Percentiles rank a stretch among this genome's conserved stretches.
Conservation (phyloP, 805 yeast genomes). For the Limtongia smithiae region DNA sequence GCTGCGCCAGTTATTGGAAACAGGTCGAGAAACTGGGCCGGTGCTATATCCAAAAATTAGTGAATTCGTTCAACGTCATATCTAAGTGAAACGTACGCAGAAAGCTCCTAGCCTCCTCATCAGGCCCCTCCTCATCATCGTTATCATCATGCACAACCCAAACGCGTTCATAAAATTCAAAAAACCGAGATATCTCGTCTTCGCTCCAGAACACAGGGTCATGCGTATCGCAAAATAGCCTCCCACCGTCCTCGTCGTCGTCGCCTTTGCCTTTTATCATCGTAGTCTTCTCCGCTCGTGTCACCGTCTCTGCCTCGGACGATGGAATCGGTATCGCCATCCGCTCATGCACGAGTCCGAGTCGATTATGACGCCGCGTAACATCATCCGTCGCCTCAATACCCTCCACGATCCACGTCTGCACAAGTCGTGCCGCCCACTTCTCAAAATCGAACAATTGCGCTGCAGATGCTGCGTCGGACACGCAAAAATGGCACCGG, state of each 20-base stretch:
- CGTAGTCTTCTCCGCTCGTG: not conserved
- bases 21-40: slow-evolving; percentile 16
- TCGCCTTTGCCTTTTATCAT: not conserved
- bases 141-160: slow-evolving; percentile 8
- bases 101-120: no score
- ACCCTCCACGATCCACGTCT: slow-evolving; percentile 6
- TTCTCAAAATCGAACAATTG: slow-evolving; percentile 22
- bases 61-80: not conserved
- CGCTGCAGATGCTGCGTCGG: slow-evolving; percentile 19
- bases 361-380: not conserved
- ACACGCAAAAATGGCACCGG: slow-evolving; percentile 3
- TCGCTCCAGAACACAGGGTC: slow-evolving; percentile 19
- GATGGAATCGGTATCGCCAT: not conserved
- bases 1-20: no score
- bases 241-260: not conserved
- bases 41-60: slow-evolving; percentile 2
- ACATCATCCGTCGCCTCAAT: slow-evolving; percentile 7
- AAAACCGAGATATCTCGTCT: slow-evolving; percentile 8
- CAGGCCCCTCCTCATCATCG: slow-evolving; percentile 12
- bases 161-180: slow-evolving; percentile 18
- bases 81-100: slow-evolving; percentile 6
- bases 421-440: slow-evolving; percentile 12
- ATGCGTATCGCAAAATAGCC: slow-evolving; percentile 4
- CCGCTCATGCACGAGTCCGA: slow-evolving; percentile 12
- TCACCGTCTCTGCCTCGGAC: no score